Base-by-base conservation (phyloP, 148 eudicot genomes). In the Fagopyrum esculentum region DNA sequence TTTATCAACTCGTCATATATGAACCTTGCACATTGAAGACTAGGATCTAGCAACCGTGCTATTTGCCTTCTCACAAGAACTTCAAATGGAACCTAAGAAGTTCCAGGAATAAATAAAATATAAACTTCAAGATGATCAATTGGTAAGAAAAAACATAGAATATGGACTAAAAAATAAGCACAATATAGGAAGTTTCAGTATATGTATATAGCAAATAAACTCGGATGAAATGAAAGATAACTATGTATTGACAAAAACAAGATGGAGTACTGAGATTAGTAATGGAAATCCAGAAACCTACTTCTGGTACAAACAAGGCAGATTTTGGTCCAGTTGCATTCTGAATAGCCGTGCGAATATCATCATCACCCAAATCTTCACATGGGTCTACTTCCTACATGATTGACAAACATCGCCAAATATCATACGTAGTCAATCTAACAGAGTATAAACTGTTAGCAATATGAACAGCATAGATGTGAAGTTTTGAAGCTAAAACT, bases 261-360 rank as follows among this genome's bases (percentile, higher is more conserved):
- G 10, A 15, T 63, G 6, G 64, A 59, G 22, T 22, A 22, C 13
- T 26, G 15, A 61, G 43, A 40, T 9, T 15, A 43, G 35, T 66
- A 17, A 66, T 40, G 71, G 43, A 40, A 56, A 54, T 52, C 47
- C 64, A 73, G 46, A 54, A 60, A 86, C 93, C 80, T 80, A 95
- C 99, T 79, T 96, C 99, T n/a, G 98, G 99, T 54, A 96, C 97
- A 84, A 92, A 96, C 40, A 96, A 77, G 50, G 97, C 98, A 73
- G 97, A 90, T 86, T 80, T 96, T 47, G 98, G 91, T 70, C 99
- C 99, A 74, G 99, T 90, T 63, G 99, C 94, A 88, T 96, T 96
- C 83, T 92, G 98, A 82, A 96, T 87, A 78, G 99, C 98, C 72
- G 94, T 92, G 74, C 97, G 86, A 78, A 92, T 96, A 78, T 96